Evolutionary conservation across 2,329 filamentous ascomycete genomes (phyloP).

Genomic region (Exserohilum rostratum): DNA sequence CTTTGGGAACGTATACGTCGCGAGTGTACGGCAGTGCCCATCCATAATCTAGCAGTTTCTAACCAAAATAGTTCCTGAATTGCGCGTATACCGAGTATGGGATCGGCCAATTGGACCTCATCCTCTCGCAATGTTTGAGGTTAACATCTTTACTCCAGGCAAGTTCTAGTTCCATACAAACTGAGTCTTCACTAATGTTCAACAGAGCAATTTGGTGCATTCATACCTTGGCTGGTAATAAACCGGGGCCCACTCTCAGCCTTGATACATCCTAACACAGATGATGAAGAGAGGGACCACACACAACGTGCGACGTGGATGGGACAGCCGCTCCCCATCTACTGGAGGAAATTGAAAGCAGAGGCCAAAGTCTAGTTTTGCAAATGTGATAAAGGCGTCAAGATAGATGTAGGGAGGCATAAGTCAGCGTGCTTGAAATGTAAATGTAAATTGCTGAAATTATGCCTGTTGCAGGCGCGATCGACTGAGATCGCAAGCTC

Average conservation of each 20-base stretch:
- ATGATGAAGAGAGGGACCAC: constrained; percentile 67
- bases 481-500: neutral
- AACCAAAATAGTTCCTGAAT: constrained; percentile 72
- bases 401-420: neutral
- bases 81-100: constrained; percentile 80
- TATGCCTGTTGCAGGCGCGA: neutral
- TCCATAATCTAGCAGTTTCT: constrained; percentile 3
- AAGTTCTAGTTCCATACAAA: neutral
- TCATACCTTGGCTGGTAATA: constrained; percentile 82
- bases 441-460: neutral
- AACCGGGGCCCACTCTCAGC: constrained; percentile 80
- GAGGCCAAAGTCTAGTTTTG: neutral
- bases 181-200: neutral
- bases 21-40: constrained; percentile 66
- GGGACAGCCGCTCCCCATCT: constrained; percentile 69
- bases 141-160: constrained; percentile 79
- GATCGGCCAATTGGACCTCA: constrained; percentile 82
- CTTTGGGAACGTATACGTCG: constrained; percentile 79
- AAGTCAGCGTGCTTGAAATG: neutral
- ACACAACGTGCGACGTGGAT: constrained; percentile 75
- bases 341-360: constrained; percentile 57
- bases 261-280: constrained; percentile 82
- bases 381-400: neutral
- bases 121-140: constrained; percentile 87
- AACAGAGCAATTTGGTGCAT: constrained; percentile 80